Evolutionary conservation across 257 asterid species (phyloP), one percentile per base, ranked within the genome.

Genomic region (Coffea eugenioides): DNA sequence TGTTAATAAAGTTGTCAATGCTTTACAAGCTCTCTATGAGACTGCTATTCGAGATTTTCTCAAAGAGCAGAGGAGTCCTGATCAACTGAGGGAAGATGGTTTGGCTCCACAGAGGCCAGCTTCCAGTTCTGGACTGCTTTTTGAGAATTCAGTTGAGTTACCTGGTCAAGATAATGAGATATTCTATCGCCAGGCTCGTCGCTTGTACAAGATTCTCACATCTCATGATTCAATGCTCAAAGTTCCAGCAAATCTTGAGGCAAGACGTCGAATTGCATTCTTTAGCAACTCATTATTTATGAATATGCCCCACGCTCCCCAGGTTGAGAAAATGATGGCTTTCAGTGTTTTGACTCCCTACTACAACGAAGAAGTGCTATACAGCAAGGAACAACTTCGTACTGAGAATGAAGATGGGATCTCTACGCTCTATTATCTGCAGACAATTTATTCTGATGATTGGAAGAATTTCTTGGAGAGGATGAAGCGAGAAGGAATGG

Each of bases 241-340:
- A 82, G 87, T 94, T 75, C 99, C 99, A 6, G 91, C 83, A 77
- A 96, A 96, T 91, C 94, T 96, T 20, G 99, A 96, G 92, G 99
- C 99, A 77, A 96, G 98, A 83, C 97, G 99, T 12, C 87, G 99
- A 76, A 91, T 96, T 77, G 97, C 98, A 70, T 96, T 96, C 91
- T 96, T 96, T 87, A 96, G 99, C 89, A 96, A 96, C 83, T 96
- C 99, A 77, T 87, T 96, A 86, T 96, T 96, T 87, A 96, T 94
- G 99, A 96, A 89, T 88, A 92, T 96, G 97, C 99, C 99, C 68
- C 99, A 89, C 77, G 99, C 99, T 61, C 99, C 99, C 57, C 98
- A 92, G 71, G 98, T 96, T 85, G 99, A 96, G 92, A 96, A 96
- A 80, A 96, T 96, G 99, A 88, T 86, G 93, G 92, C 99, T 80